A percentile compares a stretch with the other conserved stretches of the same genome.
These are phyloP conservation scores for Coniochaeta pulveracea DNA, from an alignment of 2,329 filamentous ascomycete genomes.

Conservation along the genomic window DNA sequence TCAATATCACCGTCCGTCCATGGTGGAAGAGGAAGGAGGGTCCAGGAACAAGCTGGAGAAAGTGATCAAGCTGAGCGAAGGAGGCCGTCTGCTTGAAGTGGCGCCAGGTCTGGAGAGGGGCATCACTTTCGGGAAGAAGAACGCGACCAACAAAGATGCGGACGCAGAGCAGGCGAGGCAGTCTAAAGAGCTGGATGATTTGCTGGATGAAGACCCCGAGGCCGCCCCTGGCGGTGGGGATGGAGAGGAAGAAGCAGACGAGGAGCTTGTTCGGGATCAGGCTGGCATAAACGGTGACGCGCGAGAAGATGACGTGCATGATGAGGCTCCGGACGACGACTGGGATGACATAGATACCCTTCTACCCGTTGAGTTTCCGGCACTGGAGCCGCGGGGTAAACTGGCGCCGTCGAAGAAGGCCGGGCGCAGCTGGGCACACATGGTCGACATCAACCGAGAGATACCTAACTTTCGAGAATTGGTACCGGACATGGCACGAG, in stretches of 20 bases:
- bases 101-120: slow-evolving; percentile 77
- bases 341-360: slow-evolving; percentile 70
- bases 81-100: slow-evolving; percentile 67
- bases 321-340: slow-evolving; percentile 28
- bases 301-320: slow-evolving; percentile 9
- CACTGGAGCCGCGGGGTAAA: slow-evolving; percentile 72
- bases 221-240: slow-evolving; percentile 18
- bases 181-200: slow-evolving; percentile 59
- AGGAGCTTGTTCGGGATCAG: slow-evolving; percentile 11
- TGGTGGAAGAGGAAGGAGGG: slow-evolving; percentile 27
- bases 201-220: slow-evolving; percentile 36
- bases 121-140: slow-evolving; percentile 55
- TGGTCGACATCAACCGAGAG: slow-evolving; percentile 89
- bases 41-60: slow-evolving; percentile 55
- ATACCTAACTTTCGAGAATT: slow-evolving; percentile 91
- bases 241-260: slow-evolving; percentile 20
- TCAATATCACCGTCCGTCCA: slow-evolving; percentile 48
- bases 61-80: slow-evolving; percentile 70
- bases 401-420: slow-evolving; percentile 64
- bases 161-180: slow-evolving; percentile 34
- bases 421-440: slow-evolving; percentile 90
- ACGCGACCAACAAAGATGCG: slow-evolving; percentile 44
- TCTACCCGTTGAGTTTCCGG: slow-evolving; percentile 84
- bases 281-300: slow-evolving; percentile 12
- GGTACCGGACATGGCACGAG: slow-evolving; percentile 89